A percentile compares a stretch with the other conserved stretches of the same genome.
Conservation (phyloP, 1,284 basidiomycete genomes). For the Rhodotorula sp. region DNA sequence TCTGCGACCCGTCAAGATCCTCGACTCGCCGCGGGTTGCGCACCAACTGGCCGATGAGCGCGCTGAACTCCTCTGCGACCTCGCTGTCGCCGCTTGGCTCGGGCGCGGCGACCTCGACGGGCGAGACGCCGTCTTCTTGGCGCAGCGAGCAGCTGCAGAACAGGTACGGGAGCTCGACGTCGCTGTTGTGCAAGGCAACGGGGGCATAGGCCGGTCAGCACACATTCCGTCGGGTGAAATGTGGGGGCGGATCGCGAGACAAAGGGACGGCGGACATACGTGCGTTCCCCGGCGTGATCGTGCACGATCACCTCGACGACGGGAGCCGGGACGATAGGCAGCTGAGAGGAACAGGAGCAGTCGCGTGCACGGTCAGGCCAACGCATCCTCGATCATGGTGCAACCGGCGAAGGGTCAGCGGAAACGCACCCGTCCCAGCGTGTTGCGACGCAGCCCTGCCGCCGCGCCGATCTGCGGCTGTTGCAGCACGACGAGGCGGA, state of each 20-base stretch:
- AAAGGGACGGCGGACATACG: conserved; percentile 27
- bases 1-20: conserved; percentile 63
- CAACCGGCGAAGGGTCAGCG: neutral
- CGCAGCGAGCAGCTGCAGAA: conserved; percentile 50
- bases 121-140: conserved; percentile 56
- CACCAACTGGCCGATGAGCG: conserved; percentile 78
- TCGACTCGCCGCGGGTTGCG: conserved; percentile 75
- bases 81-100: conserved; percentile 47
- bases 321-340: conserved; percentile 44
- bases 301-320: conserved; percentile 41
- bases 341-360: conserved; percentile 4
- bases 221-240: neutral
- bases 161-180: conserved; percentile 40
- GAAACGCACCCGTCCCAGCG: conserved; percentile 31
- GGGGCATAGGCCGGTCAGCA: neutral
- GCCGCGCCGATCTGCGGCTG: conserved; percentile 37
- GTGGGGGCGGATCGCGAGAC: neutral
- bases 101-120: conserved; percentile 48
- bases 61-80: conserved; percentile 14
- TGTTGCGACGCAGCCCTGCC: conserved; percentile 17
- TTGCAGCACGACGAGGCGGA: conserved; percentile 29
- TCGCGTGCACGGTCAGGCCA: no score
- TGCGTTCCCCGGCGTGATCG: conserved; percentile 18
- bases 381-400: neutral
- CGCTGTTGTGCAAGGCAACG: conserved; percentile 3